phyloP scores from a whole-genome alignment of 1,284 basidiomycete genomes.

The Sanghuangporus baumii region DNA sequence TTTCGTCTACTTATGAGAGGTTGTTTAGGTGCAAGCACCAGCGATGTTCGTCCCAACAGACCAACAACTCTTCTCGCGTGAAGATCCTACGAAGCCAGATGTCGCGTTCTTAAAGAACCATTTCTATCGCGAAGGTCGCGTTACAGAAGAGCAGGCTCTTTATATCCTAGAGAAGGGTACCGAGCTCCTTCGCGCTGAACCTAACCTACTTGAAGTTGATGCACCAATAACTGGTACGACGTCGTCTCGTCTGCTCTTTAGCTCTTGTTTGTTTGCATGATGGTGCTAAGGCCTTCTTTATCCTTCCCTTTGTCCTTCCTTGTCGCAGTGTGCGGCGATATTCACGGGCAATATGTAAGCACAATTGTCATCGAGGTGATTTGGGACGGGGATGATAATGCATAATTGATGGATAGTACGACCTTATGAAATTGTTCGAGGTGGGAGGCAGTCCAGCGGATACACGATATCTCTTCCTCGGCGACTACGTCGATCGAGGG shows the following conservation, averaged over 20 bases:
- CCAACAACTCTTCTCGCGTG: conserved; percentile 87
- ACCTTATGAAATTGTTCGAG: conserved; percentile 94
- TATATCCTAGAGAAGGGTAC: conserved; percentile 82
- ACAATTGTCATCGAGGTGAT: background rate
- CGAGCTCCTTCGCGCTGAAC: conserved; percentile 71
- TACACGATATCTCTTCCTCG: conserved; percentile 89
- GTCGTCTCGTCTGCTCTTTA: background rate
- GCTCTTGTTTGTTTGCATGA: background rate
- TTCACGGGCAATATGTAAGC: conserved; percentile 79
- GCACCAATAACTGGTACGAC: conserved; percentile 86
- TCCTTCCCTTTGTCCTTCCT: background rate
- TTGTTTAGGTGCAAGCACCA: conserved; percentile 83
- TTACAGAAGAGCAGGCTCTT: conserved; percentile 87
- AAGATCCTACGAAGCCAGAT: conserved; percentile 86
- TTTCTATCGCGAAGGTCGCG: conserved; percentile 92
- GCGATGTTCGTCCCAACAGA: conserved; percentile 90
- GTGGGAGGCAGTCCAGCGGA: conserved; percentile 91
- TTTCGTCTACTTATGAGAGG: background rate
- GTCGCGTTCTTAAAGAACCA: conserved; percentile 98
- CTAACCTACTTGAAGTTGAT: conserved; percentile 85
- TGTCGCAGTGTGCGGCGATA: conserved; percentile 79
- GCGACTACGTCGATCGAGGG: conserved; percentile 93
- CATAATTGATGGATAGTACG: conserved; percentile 49
- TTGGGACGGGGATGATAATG: background rate
- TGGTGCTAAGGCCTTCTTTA: conserved; percentile 1